Percentiles rank a stretch among this genome's conserved stretches.
These are phyloP conservation scores for Colletotrichum truncatum DNA, from an alignment of 2,329 filamentous ascomycete genomes.

Conservation along the genomic window DNA sequence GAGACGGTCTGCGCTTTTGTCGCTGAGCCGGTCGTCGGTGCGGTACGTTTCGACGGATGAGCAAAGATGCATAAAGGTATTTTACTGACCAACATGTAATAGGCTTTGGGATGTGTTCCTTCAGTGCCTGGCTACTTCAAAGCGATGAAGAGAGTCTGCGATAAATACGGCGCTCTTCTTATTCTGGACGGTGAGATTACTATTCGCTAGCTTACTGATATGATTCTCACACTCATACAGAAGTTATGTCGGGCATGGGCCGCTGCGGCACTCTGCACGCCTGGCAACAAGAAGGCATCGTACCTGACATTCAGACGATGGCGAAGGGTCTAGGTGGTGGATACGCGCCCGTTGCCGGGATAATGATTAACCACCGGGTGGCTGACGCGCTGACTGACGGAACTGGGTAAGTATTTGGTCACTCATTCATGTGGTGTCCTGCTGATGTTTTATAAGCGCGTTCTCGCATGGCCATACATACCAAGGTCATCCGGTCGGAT, in stretches of 20 bases:
- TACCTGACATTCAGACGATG: slow-evolving; percentile 66
- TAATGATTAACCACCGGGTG: slow-evolving; percentile 60
- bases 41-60: slow-evolving; percentile 65
- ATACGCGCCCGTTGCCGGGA: slow-evolving; percentile 61
- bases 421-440: rapidly evolving
- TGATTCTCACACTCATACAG: slow-evolving; percentile 39
- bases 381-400: slow-evolving; percentile 57
- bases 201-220: rapidly evolving
- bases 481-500: slow-evolving; percentile 67
- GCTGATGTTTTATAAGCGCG: slow-evolving; percentile 13
- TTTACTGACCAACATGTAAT: background rate
- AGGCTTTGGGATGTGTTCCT: slow-evolving; percentile 76
- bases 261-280: slow-evolving; percentile 17
- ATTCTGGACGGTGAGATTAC: slow-evolving; percentile 67
- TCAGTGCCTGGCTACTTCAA: slow-evolving; percentile 65
- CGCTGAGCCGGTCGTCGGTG: slow-evolving; percentile 78
- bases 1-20: slow-evolving; percentile 68
- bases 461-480: slow-evolving; percentile 68
- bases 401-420: slow-evolving; percentile 42
- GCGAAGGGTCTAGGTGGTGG: slow-evolving; percentile 68
- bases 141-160: slow-evolving; percentile 74
- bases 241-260: slow-evolving; percentile 28
- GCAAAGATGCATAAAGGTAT: too few species aligned
- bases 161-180: slow-evolving; percentile 76
- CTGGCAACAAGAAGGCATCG: slow-evolving; percentile 36